Conservation (phyloP, 257 asterid genomes). For the Nicotiana attenuata region DNA sequence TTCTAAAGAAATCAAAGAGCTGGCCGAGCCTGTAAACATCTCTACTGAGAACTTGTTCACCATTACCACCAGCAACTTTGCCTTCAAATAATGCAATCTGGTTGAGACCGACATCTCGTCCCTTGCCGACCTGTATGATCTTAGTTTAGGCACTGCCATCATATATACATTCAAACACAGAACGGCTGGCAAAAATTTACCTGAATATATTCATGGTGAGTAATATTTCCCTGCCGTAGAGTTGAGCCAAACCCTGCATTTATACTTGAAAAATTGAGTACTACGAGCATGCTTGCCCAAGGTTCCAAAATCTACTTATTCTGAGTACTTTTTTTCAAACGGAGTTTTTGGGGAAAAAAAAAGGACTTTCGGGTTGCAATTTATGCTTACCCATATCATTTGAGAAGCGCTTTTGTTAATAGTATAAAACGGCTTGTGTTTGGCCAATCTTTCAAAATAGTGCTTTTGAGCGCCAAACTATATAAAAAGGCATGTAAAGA, state of each 20-base stretch:
- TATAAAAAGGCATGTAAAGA: neutral
- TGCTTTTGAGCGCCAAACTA: neutral
- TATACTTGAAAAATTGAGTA: neutral
- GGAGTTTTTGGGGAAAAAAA: too few species aligned
- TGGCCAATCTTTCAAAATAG: neutral
- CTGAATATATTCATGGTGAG: conserved; percentile 99
- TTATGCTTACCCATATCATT: too few species aligned
- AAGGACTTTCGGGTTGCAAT: too few species aligned
- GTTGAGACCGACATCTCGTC: conserved; percentile 96
- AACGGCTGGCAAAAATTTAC: conserved; percentile 26
- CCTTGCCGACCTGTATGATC: conserved; percentile 83
- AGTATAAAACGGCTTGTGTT: too few species aligned
- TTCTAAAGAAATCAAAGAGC: conserved; percentile 94
- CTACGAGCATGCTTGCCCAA: too few species aligned
- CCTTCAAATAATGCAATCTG: conserved; percentile 98
- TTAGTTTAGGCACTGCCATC: conserved; percentile 18
- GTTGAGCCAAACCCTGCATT: conserved; percentile 95
- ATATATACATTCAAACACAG: neutral
- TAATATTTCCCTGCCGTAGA: conserved; percentile 92
- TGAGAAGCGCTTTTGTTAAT: too few species aligned
- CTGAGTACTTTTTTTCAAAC: too few species aligned
- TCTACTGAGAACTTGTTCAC: conserved; percentile 97
- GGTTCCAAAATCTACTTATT: too few species aligned
- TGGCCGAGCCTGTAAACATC: conserved; percentile 97
- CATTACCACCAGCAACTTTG: conserved; percentile 99